phyloP scores from a whole-genome alignment of 331 rosid species.

The Saraca asoca region DNA sequence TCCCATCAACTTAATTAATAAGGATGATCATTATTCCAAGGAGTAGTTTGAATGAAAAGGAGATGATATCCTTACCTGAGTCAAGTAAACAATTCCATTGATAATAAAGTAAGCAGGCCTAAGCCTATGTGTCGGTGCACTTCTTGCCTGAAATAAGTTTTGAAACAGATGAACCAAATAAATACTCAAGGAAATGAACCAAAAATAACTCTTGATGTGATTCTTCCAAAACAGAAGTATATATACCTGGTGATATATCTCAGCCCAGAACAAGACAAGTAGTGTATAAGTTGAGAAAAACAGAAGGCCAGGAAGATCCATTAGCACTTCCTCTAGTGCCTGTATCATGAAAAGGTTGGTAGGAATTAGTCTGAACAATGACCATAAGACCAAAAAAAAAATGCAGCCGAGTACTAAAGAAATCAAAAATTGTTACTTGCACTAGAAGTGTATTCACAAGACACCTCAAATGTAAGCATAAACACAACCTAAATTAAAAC shows the following conservation, averaged over 20 bases:
- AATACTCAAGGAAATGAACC: not conserved
- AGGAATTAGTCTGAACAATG: slow-evolving; percentile 8
- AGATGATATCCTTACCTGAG: slow-evolving; percentile 49
- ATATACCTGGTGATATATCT: slow-evolving; percentile 76
- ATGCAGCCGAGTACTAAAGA: too few relatives aligned
- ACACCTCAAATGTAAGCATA: too few relatives aligned
- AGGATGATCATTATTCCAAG: slow-evolving; percentile 7
- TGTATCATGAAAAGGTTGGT: slow-evolving; percentile 29
- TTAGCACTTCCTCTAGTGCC: slow-evolving; percentile 61
- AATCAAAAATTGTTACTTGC: too few relatives aligned
- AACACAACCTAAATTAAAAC: too few relatives aligned
- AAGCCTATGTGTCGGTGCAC: slow-evolving; percentile 63
- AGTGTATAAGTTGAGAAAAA: slow-evolving; percentile 78
- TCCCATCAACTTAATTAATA: not conserved
- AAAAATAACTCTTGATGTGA: slow-evolving; percentile 11
- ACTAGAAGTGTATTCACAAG: too few relatives aligned
- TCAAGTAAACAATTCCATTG: slow-evolving; percentile 61
- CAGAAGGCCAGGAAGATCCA: slow-evolving; percentile 80
- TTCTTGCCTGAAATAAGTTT: slow-evolving; percentile 66
- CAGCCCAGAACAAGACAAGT: slow-evolving; percentile 88
- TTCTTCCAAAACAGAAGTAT: slow-evolving; percentile 23
- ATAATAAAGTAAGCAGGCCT: slow-evolving; percentile 60
- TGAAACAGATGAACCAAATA: slow-evolving; percentile 21
- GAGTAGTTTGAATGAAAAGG: slow-evolving; percentile 16
- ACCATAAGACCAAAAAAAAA: not conserved